Evolutionary conservation across 306 rosid genomes (phyloP), one percentile per base, ranked within the genome.

Genomic region (Medicago ruthenica): DNA sequence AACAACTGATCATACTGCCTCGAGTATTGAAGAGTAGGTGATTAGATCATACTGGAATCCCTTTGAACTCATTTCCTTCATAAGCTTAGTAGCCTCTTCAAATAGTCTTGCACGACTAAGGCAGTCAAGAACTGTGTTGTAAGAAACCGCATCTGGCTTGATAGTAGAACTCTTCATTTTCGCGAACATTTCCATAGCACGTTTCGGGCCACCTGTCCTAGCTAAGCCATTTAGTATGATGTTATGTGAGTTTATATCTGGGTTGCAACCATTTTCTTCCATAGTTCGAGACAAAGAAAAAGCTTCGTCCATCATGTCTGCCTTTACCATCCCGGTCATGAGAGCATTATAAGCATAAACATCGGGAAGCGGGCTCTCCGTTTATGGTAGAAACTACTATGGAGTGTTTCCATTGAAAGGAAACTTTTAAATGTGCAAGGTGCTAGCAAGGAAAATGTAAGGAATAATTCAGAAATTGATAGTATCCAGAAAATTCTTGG

Each of bases 281-380:
- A 94, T 94, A 16, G 81, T 79, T 86, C 85, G 87, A 57, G 90
- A 80, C 78, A 95, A 84, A 63, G 95, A 81, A 74, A 81, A 85
- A 37, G 93, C 97, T 82, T 87, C 97, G 59, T 87, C 92, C 7
- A 86, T 74, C 96, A 89, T 85, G 60, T 89, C 89, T 40, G 84
- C 89, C 83, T 96, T 88, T 58, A 87, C 93, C 95, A 92, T 82
- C 57, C 98, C 97, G 5, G 96, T 90, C 96, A 95, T 95, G 81
- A 95, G 96, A 17, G 97, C 98, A 82, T 95, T 95, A 75, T 89
- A 92, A 47, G 96, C 81, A 87, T 95, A 95, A 70, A 90, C 84
- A 47, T 95, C 91, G 40, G 97, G 97, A n/a, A n/a, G n/a, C n/a
- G n/a, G n/a, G n/a, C n/a, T n/a, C n/a, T n/a, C n/a, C n/a, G n/a